A percentile compares a stretch with the other conserved stretches of the same genome.
phyloP scores from a whole-genome alignment of 176 grass and related monocot species.

The Aegilops longissima region DNA sequence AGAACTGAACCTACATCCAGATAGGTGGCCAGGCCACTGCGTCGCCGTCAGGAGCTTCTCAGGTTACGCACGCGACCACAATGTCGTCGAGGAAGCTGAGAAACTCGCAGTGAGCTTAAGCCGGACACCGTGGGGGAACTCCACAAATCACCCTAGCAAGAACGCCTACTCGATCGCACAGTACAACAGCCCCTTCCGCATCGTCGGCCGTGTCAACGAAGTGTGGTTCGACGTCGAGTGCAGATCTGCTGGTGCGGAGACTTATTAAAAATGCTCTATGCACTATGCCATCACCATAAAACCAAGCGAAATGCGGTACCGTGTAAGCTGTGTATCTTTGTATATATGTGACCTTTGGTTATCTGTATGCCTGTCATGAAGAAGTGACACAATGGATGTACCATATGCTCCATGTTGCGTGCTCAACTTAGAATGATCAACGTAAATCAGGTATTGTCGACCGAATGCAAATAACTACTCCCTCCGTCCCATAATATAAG shows the following conservation, averaged over 20 bases:
- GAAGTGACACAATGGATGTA: neutral
- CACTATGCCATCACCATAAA: neutral
- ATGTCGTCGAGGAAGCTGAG: slow-evolving; percentile 73
- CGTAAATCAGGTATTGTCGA: neutral
- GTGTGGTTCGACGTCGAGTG: slow-evolving; percentile 79
- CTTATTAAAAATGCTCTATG: slow-evolving; percentile 37
- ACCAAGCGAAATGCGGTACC: neutral
- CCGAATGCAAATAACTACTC: neutral
- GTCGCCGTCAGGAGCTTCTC: slow-evolving; percentile 66
- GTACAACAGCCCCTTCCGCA: slow-evolving; percentile 63
- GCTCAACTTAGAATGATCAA: neutral
- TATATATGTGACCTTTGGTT: neutral
- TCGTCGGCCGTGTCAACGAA: slow-evolving; percentile 74
- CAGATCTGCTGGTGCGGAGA: slow-evolving; percentile 45
- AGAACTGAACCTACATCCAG: slow-evolving; percentile 62
- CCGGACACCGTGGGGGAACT: slow-evolving; percentile 58
- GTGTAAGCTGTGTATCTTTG: neutral
- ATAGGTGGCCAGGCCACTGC: slow-evolving; percentile 73
- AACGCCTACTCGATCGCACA: slow-evolving; percentile 81
- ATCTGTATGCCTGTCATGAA: neutral
- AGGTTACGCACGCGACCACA: slow-evolving; percentile 63
- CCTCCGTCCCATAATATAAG: too few species aligned
- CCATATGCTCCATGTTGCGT: neutral
- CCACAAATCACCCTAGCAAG: slow-evolving; percentile 43
- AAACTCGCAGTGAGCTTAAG: slow-evolving; percentile 73